Evolutionary conservation across 2,329 filamentous ascomycete species (phyloP), one percentile per base, ranked within the genome.

Genomic region (Rhinocladiella similis): DNA sequence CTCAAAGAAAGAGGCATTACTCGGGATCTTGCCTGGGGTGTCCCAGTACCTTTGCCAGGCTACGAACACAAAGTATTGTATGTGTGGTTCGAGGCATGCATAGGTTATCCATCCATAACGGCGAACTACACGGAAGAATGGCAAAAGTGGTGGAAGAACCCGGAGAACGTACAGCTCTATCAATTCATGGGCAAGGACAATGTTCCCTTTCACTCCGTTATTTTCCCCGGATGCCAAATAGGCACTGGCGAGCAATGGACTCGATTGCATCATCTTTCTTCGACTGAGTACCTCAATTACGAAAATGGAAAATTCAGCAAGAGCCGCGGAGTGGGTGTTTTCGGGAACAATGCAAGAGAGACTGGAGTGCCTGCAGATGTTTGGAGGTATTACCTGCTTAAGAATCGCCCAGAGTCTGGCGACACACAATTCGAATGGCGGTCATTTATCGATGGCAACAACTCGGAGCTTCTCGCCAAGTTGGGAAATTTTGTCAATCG

Each of bases 181-280:
- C 92, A 97, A 76, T 95, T 97, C 80, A 90, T 96, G 84, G 92
- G 92, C 75, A 97, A 96, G 72, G 89, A 93, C 72, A 92, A 93
- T 64, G 89, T 90, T 14, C 85, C 85, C 5, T 94, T 93, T 79
- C 91, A 96, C 76, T 89, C 88, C 43, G 89, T 96, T 67, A 91
- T 96, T 69, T 97, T 96, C 80, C 93, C 93, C 1, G 89, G 84
- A 27, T 91, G 87, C 41, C 89, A 96, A 71, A 80, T 97, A 10
- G 92, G 92, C 55, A 93, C 91, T 0, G 80, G 82, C 43, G 87
- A 96, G 65, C 86, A 87, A 61, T 97, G 92, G 92, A 96, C 91
- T 47, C 90, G 88, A 83, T 83, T 96, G 33, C 86, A 95, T 75
- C 89, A 91, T 68, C 82, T 97, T 49, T 94, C 89, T 7, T 92